phyloP scores from a whole-genome alignment of 192 early-diverging fungal species.

The Coemansia sp. region DNA sequence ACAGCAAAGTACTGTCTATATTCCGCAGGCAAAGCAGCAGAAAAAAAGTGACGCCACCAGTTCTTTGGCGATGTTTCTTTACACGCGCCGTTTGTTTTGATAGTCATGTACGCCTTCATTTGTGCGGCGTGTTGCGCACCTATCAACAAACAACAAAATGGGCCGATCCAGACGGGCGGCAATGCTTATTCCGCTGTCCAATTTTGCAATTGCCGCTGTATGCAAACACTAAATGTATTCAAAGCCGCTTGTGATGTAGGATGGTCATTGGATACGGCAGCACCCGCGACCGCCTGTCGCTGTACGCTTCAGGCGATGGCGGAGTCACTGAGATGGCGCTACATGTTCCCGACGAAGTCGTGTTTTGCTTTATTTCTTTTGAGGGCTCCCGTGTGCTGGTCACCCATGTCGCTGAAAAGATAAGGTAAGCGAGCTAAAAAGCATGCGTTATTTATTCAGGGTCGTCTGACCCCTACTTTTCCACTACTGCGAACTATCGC shows the following conservation, averaged over 20 bases:
- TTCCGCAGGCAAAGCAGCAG: neutral
- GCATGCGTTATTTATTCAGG: neutral
- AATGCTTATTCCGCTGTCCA: neutral
- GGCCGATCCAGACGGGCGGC: conserved; percentile 1
- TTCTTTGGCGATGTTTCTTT: neutral
- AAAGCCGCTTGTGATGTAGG: conserved; percentile 19
- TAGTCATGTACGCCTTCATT: neutral
- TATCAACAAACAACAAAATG: neutral
- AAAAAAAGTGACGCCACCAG: conserved; percentile 1
- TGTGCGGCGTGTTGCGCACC: conserved; percentile 1
- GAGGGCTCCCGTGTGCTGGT: conserved; percentile 47
- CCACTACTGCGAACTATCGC: neutral
- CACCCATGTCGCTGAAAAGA: conserved; percentile 50
- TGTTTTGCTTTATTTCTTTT: conserved; percentile 43
- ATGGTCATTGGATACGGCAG: conserved; percentile 46
- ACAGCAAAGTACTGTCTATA: neutral
- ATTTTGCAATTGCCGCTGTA: neutral
- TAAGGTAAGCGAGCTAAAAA: conserved; percentile 35
- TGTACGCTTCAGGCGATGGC: conserved; percentile 36
- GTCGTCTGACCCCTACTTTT: neutral
- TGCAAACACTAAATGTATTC: neutral
- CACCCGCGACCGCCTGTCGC: conserved; percentile 38
- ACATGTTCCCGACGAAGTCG: conserved; percentile 36
- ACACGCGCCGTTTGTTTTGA: conserved; percentile 4
- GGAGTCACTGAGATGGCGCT: conserved; percentile 42